Percentiles rank a stretch among this genome's conserved stretches.
Conservation (phyloP, 2,329 filamentous ascomycete genomes). For the Paradendryphiella salina region DNA sequence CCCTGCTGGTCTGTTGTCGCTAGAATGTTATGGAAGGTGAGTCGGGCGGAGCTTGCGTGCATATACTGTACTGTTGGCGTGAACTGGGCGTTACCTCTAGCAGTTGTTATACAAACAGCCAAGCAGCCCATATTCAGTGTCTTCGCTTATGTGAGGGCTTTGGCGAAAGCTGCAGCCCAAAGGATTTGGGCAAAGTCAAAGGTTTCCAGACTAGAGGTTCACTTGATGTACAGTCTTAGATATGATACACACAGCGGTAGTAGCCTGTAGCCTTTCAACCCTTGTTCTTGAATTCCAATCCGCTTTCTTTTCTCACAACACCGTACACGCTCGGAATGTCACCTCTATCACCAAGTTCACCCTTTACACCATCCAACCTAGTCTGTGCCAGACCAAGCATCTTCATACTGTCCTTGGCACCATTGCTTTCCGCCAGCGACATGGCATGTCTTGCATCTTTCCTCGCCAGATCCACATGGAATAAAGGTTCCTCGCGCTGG, state of each 20-base stretch:
- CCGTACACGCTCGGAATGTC: constrained; percentile 86
- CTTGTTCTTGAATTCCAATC: constrained; percentile 67
- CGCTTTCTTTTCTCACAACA: constrained; percentile 72
- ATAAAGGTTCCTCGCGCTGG: constrained; percentile 75
- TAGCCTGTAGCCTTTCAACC: background rate
- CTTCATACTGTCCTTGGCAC: constrained; percentile 59
- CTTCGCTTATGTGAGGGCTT: no score
- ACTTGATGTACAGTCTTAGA: no score
- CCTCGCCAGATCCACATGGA: constrained; percentile 77
- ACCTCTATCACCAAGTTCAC: constrained; percentile 68
- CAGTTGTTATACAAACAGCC: no score
- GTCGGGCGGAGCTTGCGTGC: background rate
- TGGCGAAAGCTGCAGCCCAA: no score
- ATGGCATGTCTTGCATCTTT: constrained; percentile 81
- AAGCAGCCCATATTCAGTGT: no score
- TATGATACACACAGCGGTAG: no score
- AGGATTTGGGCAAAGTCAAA: no score
- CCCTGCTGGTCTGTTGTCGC: background rate
- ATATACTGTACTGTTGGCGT: background rate
- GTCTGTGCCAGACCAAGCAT: constrained; percentile 68
- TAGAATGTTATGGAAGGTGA: constrained; percentile 1
- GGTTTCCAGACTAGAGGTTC: no score
- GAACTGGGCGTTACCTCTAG: no score
- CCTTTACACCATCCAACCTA: constrained; percentile 69
- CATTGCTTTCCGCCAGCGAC: constrained; percentile 64